A percentile compares a stretch with the other conserved stretches of the same genome.
Conservation (phyloP, 73 alveolate genomes). For the Paramecium octaurelia region DNA sequence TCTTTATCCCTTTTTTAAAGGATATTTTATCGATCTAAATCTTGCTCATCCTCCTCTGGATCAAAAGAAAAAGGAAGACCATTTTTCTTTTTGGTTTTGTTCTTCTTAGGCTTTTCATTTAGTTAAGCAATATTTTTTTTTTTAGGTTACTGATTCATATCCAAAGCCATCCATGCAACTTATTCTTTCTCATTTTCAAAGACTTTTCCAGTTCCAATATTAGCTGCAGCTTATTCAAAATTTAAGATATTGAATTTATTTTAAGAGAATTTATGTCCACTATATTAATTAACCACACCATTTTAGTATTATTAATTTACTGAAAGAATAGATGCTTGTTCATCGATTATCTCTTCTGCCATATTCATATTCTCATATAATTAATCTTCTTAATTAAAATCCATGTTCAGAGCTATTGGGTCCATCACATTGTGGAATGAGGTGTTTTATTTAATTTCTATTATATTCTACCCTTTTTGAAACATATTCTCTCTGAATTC, state of each 20-base stretch:
- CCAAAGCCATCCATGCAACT: conserved; percentile 8
- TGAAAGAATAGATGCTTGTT: neutral
- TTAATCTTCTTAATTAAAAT: neutral
- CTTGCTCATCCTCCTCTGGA: neutral
- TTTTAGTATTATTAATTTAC: neutral
- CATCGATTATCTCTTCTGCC: neutral
- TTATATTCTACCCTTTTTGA: neutral
- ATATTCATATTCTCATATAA: neutral
- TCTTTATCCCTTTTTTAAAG: neutral
- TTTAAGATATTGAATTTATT: neutral
- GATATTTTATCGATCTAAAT: neutral
- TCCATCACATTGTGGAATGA: neutral
- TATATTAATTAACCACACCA: neutral
- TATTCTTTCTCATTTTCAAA: conserved; percentile 2
- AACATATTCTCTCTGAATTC: neutral
- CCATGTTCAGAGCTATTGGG: neutral
- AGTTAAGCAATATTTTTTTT: neutral
- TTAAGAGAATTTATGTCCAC: neutral
- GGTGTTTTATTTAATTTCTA: neutral
- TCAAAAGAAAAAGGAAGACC: neutral
- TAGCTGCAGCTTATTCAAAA: neutral
- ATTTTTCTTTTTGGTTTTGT: neutral
- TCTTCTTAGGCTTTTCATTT: neutral
- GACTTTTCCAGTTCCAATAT: neutral
- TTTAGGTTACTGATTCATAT: neutral